These are phyloP conservation scores for Stephania cephalantha DNA, from an alignment of 164 flowering plant species.

Conservation along the genomic window DNA sequence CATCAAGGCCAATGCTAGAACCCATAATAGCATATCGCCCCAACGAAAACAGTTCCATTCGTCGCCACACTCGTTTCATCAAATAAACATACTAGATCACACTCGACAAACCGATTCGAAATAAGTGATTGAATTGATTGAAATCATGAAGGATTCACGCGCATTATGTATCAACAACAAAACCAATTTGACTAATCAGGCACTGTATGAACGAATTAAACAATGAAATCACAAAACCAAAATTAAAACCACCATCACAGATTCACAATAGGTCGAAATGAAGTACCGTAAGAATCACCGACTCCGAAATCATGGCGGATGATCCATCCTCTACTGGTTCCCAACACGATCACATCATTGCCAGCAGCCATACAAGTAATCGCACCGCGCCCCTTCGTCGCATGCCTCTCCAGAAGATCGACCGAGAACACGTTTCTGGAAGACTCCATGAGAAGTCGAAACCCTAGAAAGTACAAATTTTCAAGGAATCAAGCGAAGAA, in stretches of 20 bases:
- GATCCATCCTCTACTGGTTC: conserved; percentile 95
- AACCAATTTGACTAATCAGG: background rate
- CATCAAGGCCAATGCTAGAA: background rate
- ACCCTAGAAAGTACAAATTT: conserved; percentile 8
- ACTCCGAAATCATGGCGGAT: conserved; percentile 91
- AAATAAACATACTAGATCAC: background rate
- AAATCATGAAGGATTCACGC: conserved; percentile 5
- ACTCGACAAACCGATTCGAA: background rate
- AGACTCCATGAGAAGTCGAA: conserved; percentile 38
- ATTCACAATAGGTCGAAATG: background rate
- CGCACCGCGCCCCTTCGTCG: conserved; percentile 80
- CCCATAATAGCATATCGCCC: too few relatives aligned
- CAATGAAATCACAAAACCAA: background rate
- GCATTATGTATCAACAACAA: background rate
- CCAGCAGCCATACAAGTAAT: conserved; percentile 97
- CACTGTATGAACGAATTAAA: background rate
- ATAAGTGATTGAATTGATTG: background rate
- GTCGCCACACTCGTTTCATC: background rate
- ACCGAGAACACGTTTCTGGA: conserved; percentile 71
- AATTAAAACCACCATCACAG: background rate
- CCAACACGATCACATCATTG: conserved; percentile 83
- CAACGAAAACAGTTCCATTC: background rate
- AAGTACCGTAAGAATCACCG: conserved; percentile 80
- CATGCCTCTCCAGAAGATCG: conserved; percentile 83
- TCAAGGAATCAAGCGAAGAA: background rate